phyloP scores from a whole-genome alignment of 768 basidiomycete species.

The Chlorophyllum brunneum region DNA sequence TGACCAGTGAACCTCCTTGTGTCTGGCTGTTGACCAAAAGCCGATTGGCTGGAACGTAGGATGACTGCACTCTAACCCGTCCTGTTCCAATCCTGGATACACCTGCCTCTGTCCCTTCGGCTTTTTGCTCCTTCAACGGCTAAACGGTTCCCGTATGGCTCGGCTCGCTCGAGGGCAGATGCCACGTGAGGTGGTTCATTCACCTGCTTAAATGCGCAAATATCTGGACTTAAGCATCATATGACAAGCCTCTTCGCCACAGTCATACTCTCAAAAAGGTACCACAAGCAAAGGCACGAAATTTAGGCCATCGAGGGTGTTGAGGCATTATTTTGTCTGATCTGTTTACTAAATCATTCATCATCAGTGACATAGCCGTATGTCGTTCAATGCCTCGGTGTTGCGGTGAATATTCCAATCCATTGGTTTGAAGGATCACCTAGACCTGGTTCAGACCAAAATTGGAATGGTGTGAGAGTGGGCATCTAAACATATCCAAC shows the following conservation, averaged over 20 bases:
- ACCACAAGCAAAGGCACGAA: too few species aligned
- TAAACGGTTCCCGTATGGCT: neutral
- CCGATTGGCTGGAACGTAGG: too few species aligned
- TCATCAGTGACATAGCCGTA: too few species aligned
- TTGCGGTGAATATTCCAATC: neutral
- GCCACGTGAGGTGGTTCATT: neutral
- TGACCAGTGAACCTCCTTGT: too few species aligned
- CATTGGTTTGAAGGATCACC: neutral
- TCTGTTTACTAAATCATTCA: too few species aligned
- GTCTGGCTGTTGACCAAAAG: too few species aligned
- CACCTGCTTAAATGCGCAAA: neutral
- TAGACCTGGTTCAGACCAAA: neutral
- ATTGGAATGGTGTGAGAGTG: slow-evolving; percentile 6
- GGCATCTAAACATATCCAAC: slow-evolving; percentile 8
- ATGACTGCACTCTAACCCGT: too few species aligned
- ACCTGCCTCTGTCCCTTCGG: too few species aligned
- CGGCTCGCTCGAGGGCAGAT: neutral
- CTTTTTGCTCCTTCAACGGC: neutral
- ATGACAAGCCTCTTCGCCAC: neutral
- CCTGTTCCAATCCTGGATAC: too few species aligned
- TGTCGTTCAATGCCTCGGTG: neutral
- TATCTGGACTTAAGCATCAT: neutral
- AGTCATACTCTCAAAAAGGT: too few species aligned
- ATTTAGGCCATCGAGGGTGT: too few species aligned
- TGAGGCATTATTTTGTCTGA: too few species aligned